Evolutionary conservation across 768 basidiomycete species (phyloP).

Genomic region (Lactarius indigo): DNA sequence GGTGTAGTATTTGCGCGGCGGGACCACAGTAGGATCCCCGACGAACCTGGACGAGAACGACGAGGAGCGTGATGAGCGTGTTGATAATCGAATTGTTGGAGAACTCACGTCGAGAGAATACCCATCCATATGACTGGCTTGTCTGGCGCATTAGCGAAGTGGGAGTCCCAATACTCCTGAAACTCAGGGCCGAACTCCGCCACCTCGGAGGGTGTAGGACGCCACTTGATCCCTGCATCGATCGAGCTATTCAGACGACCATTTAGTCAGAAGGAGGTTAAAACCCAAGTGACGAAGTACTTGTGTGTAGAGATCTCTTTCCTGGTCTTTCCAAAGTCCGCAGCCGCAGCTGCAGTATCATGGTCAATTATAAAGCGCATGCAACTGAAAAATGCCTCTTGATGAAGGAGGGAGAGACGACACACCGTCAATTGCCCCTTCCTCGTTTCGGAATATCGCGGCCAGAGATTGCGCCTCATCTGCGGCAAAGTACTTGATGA

Average conservation of each 20-base stretch:
- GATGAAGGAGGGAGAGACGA: neutral
- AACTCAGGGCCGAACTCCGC: slow-evolving; percentile 49
- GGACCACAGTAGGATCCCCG: slow-evolving; percentile 22
- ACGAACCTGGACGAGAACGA: slow-evolving; percentile 9
- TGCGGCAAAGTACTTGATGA: neutral
- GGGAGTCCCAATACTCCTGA: slow-evolving; percentile 44
- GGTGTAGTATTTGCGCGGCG: slow-evolving; percentile 22
- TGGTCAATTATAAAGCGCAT: neutral
- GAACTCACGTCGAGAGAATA: slow-evolving; percentile 40
- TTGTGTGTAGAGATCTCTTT: slow-evolving; percentile 52
- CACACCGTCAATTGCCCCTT: slow-evolving; percentile 23
- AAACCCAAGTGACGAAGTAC: slow-evolving; percentile 24
- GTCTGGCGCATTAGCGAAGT: slow-evolving; percentile 49
- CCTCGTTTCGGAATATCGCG: slow-evolving; percentile 19
- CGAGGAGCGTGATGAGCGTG: neutral
- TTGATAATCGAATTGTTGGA: neutral
- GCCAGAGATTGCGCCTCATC: slow-evolving; percentile 26
- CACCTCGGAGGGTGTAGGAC: slow-evolving; percentile 49
- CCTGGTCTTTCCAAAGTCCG: slow-evolving; percentile 38
- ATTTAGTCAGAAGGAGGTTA: neutral
- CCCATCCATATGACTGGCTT: slow-evolving; percentile 51
- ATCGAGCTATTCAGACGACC: slow-evolving; percentile 23
- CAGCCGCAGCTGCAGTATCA: slow-evolving; percentile 31
- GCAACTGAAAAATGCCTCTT: neutral
- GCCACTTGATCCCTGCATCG: slow-evolving; percentile 54